Percentiles rank a stretch among this genome's conserved stretches.
Evolutionary conservation across 495 filamentous ascomycete species (phyloP).

Genomic region (Tuber umbilicatum): DNA sequence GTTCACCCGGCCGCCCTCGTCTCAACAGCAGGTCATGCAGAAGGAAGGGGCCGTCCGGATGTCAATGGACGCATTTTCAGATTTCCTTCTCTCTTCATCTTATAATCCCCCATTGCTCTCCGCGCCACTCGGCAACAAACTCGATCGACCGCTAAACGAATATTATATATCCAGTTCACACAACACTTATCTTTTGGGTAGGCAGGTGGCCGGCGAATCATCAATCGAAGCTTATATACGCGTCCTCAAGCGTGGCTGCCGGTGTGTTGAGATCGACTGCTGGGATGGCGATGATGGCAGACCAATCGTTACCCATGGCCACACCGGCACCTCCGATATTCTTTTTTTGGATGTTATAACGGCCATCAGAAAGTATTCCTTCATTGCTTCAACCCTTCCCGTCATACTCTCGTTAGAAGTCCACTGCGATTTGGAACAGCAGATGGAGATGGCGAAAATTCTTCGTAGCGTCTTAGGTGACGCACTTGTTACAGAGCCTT

Average conservation of each 20-base stretch:
- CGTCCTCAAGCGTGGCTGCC: constrained; percentile 79
- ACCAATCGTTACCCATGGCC: constrained; percentile 82
- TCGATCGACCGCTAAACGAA: constrained; percentile 85
- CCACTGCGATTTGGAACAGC: constrained; percentile 77
- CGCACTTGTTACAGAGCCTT: constrained; percentile 66
- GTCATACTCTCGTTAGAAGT: constrained; percentile 93
- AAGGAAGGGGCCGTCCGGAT: constrained; percentile 47
- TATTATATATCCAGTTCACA: constrained; percentile 98
- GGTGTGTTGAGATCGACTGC: constrained; percentile 94
- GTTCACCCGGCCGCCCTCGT: constrained; percentile 59
- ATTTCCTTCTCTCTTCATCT: constrained; percentile 61
- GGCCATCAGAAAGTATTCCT: constrained; percentile 89
- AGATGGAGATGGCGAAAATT: constrained; percentile 80
- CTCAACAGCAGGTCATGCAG: constrained; percentile 47
- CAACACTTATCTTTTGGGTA: constrained; percentile 91
- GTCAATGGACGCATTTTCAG: constrained; percentile 65
- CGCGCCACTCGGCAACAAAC: constrained; percentile 38
- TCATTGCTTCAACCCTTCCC: constrained; percentile 70
- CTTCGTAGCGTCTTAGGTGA: constrained; percentile 77
- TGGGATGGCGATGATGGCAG: constrained; percentile 87
- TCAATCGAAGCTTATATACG: constrained; percentile 91
- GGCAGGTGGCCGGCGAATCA: constrained; percentile 80
- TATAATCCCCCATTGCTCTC: constrained; percentile 41
- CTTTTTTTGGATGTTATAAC: constrained; percentile 83
- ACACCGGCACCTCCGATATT: constrained; percentile 78